Evolutionary conservation across 768 basidiomycete species (phyloP).

Genomic region (Megacollybia marginata): DNA sequence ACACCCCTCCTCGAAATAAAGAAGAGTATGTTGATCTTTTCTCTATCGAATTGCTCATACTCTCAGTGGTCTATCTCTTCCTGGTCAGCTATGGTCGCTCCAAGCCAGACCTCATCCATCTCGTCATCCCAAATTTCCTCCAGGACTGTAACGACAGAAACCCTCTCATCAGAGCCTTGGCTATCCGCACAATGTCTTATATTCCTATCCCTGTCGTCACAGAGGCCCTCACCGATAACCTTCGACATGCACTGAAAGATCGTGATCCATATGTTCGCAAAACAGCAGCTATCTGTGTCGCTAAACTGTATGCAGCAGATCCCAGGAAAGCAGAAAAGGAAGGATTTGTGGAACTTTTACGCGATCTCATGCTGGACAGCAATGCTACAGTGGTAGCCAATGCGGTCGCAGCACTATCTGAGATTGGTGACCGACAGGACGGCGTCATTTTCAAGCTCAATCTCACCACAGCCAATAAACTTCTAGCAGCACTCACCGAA

Average conservation of each 20-base stretch:
- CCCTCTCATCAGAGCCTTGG: conserved; percentile 92
- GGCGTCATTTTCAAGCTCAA: conserved; percentile 92
- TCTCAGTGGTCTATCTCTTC: conserved; percentile 92
- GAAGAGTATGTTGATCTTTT: conserved; percentile 61
- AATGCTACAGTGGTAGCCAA: conserved; percentile 98
- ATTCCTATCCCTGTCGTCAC: conserved; percentile 89
- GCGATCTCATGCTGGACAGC: conserved; percentile 85
- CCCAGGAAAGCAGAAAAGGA: conserved; percentile 80
- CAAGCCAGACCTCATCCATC: conserved; percentile 88
- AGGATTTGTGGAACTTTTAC: conserved; percentile 85
- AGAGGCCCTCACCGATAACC: conserved; percentile 79
- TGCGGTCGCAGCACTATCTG: conserved; percentile 93
- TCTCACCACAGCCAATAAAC: conserved; percentile 77
- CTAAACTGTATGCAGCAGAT: conserved; percentile 89
- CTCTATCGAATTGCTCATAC: conserved; percentile 1
- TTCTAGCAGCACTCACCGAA: conserved; percentile 86
- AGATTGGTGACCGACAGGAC: conserved; percentile 92
- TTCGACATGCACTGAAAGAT: conserved; percentile 89
- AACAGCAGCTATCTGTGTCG: conserved; percentile 96
- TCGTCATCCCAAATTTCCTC: conserved; percentile 86
- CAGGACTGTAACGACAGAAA: conserved; percentile 96
- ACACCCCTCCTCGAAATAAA: conserved; percentile 96
- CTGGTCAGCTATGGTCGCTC: conserved; percentile 94
- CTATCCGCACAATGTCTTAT: conserved; percentile 99
- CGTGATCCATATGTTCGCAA: conserved; percentile 97